A percentile compares a stretch with the other conserved stretches of the same genome.
phyloP scores from a whole-genome alignment of 768 basidiomycete genomes.

The Gautieria morchelliformis region DNA sequence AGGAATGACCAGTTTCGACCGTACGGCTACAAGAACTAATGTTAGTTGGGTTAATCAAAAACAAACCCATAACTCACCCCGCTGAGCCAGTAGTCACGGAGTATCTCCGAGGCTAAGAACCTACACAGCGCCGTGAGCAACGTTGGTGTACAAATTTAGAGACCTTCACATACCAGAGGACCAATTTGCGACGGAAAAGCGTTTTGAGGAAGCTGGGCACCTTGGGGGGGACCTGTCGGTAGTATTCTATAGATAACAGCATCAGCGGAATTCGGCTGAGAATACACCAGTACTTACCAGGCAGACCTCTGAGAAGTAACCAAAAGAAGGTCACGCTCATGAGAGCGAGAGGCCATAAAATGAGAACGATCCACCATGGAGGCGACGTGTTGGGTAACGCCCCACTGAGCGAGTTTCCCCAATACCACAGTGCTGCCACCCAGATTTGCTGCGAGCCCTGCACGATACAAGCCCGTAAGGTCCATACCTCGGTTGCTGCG shows the following conservation, averaged over 20 bases:
- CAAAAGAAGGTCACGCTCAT: slow-evolving; percentile 73
- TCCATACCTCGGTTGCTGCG: slow-evolving; percentile 93
- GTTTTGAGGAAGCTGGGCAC: slow-evolving; percentile 89
- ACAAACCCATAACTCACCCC: slow-evolving; percentile 41
- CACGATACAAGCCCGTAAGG: slow-evolving; percentile 80
- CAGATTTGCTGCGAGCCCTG: slow-evolving; percentile 95
- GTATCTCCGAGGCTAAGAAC: slow-evolving; percentile 84
- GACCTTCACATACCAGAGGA: slow-evolving; percentile 51
- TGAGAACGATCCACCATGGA: slow-evolving; percentile 79
- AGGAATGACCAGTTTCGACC: slow-evolving; percentile 94
- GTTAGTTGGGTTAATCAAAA: slow-evolving; percentile 9
- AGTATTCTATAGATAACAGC: slow-evolving; percentile 51
- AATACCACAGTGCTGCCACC: slow-evolving; percentile 94
- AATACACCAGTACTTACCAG: slow-evolving; percentile 39
- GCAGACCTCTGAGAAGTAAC: slow-evolving; percentile 77
- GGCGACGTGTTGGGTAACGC: slow-evolving; percentile 37
- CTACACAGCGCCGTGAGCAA: slow-evolving; percentile 13
- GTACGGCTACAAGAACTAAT: slow-evolving; percentile 48
- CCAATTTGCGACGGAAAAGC: slow-evolving; percentile 81
- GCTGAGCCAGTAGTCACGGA: slow-evolving; percentile 89
- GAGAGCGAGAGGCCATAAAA: slow-evolving; percentile 73
- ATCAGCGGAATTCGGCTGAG: slow-evolving; percentile 4
- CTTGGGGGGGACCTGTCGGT: slow-evolving; percentile 87
- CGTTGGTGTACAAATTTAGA: neutral
- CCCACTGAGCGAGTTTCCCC: slow-evolving; percentile 75